Base-by-base conservation (phyloP, 805 yeast species). In the Metschnikowia picachoensis region DNA sequence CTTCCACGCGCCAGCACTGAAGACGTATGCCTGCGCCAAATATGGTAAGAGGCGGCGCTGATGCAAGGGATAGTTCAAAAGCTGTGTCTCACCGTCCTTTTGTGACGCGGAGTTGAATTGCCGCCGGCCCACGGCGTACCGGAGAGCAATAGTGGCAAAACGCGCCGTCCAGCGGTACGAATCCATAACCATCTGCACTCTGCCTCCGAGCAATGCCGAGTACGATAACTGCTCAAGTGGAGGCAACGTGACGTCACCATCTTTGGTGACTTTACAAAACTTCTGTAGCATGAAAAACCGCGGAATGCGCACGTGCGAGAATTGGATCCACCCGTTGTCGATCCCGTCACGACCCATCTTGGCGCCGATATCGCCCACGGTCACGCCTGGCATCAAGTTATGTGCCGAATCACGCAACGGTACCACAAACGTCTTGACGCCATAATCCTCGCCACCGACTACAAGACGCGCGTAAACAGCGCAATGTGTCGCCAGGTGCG, bases 321-420 rank as follows among this genome's bases (percentile, higher is more conserved):
- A 56, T 47, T 56, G 60, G 48, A 56, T 56, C 60, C 60, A 56
- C 17, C 60, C 60, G 38, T 56, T 56, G 44, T 56, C 60, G 25
- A 56, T 56, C 16, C 60, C 60, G 44, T 56, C 59, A 30, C 60
- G 41, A 45, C 60, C 60, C 60, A 56, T 56, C 43, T 56, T 56
- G 43, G 59, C 54, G 30, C 60, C 60, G 39, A 56, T 56, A 33
- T 56, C 60, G 3, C 60, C 60, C 27, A 56, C 57, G 13, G 59
- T 39, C 30, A 56, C 55, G 25, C 60, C 60, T 25, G 60, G 60
- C 54, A 51, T 47, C 48, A 56, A 39, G 43, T 47, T 46, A 45
- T 56, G 60, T 38, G 50, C 48, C 29, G 52, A 33, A 44, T 56
- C 60, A 15, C 60, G 31, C 52, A 56, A 49, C 8, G 60, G 60